Base-by-base conservation (phyloP, 176 grass and related monocot species). In the Chrysopogon serrulatus region DNA sequence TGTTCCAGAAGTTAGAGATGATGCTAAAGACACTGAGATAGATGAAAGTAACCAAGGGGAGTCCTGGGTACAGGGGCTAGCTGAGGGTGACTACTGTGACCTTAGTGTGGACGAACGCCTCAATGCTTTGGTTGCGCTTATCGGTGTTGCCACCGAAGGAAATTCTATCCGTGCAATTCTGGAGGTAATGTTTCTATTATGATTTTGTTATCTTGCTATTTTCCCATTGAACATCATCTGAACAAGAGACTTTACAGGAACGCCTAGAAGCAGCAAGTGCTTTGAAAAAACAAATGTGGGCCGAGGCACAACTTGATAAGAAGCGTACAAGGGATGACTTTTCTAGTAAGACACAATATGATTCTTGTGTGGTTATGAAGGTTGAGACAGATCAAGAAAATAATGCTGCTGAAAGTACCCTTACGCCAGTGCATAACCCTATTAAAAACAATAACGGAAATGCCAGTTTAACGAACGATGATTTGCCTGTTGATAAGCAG, bases 281-380 rank as follows among this genome's bases (percentile, higher is more conserved):
- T 75, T 86, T 99, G 34, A 99, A 96, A 79, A 99, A 99, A 45
- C 96, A 96, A 84, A 99, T 99, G 96, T 99, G 93, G 96, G 89
- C 89, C 19, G 96, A 99, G 33, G 93, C 91, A 85, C 96, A 99
- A 51, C 91, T 92, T 60, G 96, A 99, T 80, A 99, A 90, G 88
- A 95, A 87, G 48, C 93, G 96, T 90, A 81, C 71, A 64, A 96
- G 65, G 79, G 96, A 99, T 57, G 96, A 96, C n/a, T 90, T 87
- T 81, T 53, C 83, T 54, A 83, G 68, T 64, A 93, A 81, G 90
- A 40, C 53, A 56, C 93, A 96, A 35, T 86, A 71, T 68, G 80
- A 82, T 80, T 83, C 89, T 86, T 85, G 33, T 21, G 16, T 41
- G 13, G 71, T 51, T 80, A 62, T 65, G n/a, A 95, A 86, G 85